phyloP scores from a whole-genome alignment of 2,329 filamentous ascomycete genomes.

The Elsinoe ampelina region DNA sequence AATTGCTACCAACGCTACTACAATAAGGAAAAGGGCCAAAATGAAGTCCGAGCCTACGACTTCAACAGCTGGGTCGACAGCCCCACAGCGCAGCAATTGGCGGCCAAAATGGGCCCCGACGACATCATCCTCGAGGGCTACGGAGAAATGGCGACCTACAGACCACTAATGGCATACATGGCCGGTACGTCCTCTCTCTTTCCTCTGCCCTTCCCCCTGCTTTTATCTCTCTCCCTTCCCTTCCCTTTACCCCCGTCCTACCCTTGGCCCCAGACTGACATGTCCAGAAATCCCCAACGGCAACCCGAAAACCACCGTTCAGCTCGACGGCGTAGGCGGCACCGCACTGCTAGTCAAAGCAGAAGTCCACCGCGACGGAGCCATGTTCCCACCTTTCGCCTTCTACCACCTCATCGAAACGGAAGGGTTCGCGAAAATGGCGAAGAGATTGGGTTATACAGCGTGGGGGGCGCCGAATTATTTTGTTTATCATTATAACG shows the following conservation, averaged over 20 bases:
- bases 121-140: slow-evolving; percentile 94
- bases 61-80: slow-evolving; percentile 98
- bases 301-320: slow-evolving; percentile 36
- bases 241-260: neutral
- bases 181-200: slow-evolving; percentile 40
- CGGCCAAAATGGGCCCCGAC: slow-evolving; percentile 71
- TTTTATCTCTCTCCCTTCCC: neutral
- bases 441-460: slow-evolving; percentile 74
- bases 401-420: slow-evolving; percentile 98
- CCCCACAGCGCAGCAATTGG: slow-evolving; percentile 65
- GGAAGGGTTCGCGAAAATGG: slow-evolving; percentile 97
- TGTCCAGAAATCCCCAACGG: slow-evolving; percentile 19
- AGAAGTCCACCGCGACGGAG: slow-evolving; percentile 90
- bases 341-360: slow-evolving; percentile 90
- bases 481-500: slow-evolving; percentile 89
- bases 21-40: slow-evolving; percentile 58
- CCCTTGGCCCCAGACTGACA: slow-evolving; percentile 34
- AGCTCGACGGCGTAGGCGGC: slow-evolving; percentile 86
- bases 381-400: slow-evolving; percentile 94
- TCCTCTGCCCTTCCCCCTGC: too few relatives aligned
- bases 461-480: slow-evolving; percentile 91
- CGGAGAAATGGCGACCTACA: slow-evolving; percentile 82
- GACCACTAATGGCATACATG: slow-evolving; percentile 84
- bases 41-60: slow-evolving; percentile 78
- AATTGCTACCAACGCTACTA: slow-evolving; percentile 87